Conservation (phyloP, 768 basidiomycete species). For the Infundibulicybe gibba region DNA sequence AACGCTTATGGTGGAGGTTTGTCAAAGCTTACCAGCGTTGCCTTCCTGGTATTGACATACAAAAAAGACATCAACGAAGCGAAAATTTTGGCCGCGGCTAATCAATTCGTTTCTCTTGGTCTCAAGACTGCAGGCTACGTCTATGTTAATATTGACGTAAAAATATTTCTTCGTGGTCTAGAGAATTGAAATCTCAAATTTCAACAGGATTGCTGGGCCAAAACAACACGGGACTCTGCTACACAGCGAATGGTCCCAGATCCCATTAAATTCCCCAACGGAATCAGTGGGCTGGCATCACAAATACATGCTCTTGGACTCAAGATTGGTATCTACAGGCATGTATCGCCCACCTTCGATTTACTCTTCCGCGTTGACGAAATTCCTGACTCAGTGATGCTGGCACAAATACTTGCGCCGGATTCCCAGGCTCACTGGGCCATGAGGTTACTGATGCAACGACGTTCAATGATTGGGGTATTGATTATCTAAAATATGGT, state of each 20-base stretch:
- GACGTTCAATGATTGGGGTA: conserved; percentile 50
- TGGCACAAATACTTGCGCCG: conserved; percentile 48
- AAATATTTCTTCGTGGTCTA: conserved; percentile 7
- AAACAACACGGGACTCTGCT: conserved; percentile 32
- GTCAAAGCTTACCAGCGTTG: conserved; percentile 4
- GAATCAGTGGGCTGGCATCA: conserved; percentile 39
- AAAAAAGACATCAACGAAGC: conserved; percentile 38
- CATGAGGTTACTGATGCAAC: conserved; percentile 45
- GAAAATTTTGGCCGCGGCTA: conserved; percentile 43
- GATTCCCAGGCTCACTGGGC: conserved; percentile 54
- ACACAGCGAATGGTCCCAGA: conserved; percentile 45
- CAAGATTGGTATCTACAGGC: conserved; percentile 52
- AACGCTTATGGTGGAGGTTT: conserved; percentile 43
- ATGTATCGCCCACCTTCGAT: neutral
- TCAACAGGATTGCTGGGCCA: conserved; percentile 46
- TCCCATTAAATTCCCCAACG: conserved; percentile 49
- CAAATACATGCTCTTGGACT: conserved; percentile 44
- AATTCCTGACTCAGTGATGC: conserved; percentile 35
- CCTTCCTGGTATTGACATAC: neutral
- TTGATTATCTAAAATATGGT: conserved; percentile 60
- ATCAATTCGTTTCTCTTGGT: conserved; percentile 41
- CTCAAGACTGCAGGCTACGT: conserved; percentile 45
- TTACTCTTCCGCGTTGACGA: neutral
- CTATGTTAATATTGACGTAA: conserved; percentile 50
- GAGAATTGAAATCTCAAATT: neutral